These are phyloP conservation scores for Aureobasidium sp. DNA, from an alignment of 2,329 filamentous ascomycete species.

Conservation along the genomic window DNA sequence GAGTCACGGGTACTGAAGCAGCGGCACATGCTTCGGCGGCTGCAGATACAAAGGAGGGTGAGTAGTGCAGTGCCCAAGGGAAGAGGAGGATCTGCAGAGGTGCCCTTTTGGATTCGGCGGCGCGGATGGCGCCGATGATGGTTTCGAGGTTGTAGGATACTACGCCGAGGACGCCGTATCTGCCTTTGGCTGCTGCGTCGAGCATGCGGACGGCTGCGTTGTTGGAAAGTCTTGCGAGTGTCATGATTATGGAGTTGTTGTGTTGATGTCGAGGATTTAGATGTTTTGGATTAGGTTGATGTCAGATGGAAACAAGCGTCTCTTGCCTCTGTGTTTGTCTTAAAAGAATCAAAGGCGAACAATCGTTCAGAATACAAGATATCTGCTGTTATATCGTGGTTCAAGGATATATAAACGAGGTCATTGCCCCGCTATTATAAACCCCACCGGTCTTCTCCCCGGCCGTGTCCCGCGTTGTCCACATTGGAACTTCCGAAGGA, in stretches of 20 bases:
- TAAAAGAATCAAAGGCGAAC: too few relatives aligned
- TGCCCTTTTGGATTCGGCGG: slow-evolving; percentile 59
- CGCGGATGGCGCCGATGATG: slow-evolving; percentile 60
- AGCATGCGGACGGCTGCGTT: slow-evolving; percentile 30
- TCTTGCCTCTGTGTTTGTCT: too few relatives aligned
- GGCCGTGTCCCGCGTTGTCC: slow-evolving; percentile 1
- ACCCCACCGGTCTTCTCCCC: slow-evolving; percentile 10
- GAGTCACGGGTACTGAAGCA: slow-evolving; percentile 36
- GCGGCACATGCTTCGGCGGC: slow-evolving; percentile 38
- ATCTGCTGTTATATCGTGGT: neutral
- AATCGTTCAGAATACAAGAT: too few relatives aligned
- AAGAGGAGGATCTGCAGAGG: slow-evolving; percentile 68
- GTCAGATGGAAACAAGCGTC: too few relatives aligned
- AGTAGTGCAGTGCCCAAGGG: slow-evolving; percentile 66
- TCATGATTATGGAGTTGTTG: slow-evolving; percentile 16
- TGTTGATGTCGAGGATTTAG: neutral
- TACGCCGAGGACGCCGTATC: slow-evolving; percentile 30
- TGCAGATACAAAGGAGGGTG: slow-evolving; percentile 43
- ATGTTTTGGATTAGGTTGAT: neutral
- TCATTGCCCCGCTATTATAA: slow-evolving; percentile 14
- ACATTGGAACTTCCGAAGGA: neutral
- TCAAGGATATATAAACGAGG: slow-evolving; percentile 9
- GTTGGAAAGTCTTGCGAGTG: slow-evolving; percentile 21
- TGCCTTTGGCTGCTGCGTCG: slow-evolving; percentile 27
- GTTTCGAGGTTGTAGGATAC: slow-evolving; percentile 53